These are phyloP conservation scores for Sequoiadendron giganteum DNA, from an alignment of 75 land plant species.

Conservation along the genomic window DNA sequence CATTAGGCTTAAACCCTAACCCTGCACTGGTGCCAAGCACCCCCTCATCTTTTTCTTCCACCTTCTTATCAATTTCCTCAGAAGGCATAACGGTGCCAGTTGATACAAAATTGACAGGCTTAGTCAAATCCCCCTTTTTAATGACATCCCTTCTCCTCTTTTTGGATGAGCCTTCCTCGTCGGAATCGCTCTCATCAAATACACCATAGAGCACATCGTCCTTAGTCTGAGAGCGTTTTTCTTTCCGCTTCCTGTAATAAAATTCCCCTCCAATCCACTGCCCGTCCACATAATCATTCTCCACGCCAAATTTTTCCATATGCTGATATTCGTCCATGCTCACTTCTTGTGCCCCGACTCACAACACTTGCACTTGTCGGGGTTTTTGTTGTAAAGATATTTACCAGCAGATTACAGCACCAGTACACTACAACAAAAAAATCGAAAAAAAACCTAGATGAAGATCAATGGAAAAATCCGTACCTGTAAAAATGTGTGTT, in stretches of 20 bases:
- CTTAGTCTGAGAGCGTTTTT: conserved; percentile 67
- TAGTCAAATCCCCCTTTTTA: conserved; percentile 54
- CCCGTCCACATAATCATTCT: conserved; percentile 80
- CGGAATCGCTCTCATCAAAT: conserved; percentile 48
- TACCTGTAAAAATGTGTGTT: background rate
- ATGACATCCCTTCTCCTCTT: conserved; percentile 44
- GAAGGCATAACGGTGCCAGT: conserved; percentile 75
- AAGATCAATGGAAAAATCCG: background rate
- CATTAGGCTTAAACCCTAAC: conserved; percentile 16
- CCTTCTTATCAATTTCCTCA: conserved; percentile 52
- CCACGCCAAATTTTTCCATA: conserved; percentile 86
- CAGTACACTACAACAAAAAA: too few species aligned
- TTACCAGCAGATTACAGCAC: background rate
- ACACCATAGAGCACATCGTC: conserved; percentile 89
- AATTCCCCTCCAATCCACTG: conserved; percentile 88
- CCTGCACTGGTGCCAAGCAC: conserved; percentile 2
- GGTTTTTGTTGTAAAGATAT: too few species aligned
- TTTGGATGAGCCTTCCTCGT: conserved; percentile 37
- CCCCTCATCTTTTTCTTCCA: conserved; percentile 26
- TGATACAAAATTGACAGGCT: conserved; percentile 91
- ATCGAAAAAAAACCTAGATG: background rate
- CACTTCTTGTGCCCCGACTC: background rate
- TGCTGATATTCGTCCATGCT: conserved; percentile 83
- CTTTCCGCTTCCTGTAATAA: conserved; percentile 66
- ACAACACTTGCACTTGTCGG: background rate